phyloP scores from a whole-genome alignment of 495 filamentous ascomycete genomes.

The Viridothelium virens region DNA sequence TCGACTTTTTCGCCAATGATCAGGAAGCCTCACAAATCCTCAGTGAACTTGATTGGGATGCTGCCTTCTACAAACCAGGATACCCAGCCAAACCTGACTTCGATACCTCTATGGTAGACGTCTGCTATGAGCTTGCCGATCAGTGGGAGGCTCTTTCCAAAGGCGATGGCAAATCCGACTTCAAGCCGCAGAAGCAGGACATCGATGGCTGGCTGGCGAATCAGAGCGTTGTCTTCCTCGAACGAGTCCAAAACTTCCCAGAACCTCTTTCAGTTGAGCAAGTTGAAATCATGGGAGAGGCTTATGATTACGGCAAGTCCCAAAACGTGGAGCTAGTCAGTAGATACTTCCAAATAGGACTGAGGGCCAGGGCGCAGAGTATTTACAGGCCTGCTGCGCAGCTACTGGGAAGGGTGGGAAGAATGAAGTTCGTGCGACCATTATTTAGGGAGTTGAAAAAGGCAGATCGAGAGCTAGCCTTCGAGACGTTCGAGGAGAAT shows the following conservation, averaged over 20 bases:
- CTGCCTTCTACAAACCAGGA: constrained; percentile 76
- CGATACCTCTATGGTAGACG: constrained; percentile 78
- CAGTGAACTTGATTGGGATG: constrained; percentile 73
- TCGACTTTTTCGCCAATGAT: constrained; percentile 73
- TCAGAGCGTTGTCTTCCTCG: constrained; percentile 84
- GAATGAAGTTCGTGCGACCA: constrained; percentile 95
- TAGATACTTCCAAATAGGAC: constrained; percentile 67
- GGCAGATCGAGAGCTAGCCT: constrained; percentile 62
- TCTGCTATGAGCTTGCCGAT: constrained; percentile 70
- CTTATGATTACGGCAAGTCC: constrained; percentile 60
- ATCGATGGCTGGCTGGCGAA: constrained; percentile 67
- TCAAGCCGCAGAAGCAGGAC: constrained; percentile 60
- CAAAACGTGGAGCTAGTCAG: constrained; percentile 79
- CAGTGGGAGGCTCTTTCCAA: constrained; percentile 58
- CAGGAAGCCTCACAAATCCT: constrained; percentile 58
- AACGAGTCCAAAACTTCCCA: constrained; percentile 58
- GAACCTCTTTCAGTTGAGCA: constrained; percentile 52
- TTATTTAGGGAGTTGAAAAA: constrained; percentile 65
- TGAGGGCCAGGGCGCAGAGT: constrained; percentile 60
- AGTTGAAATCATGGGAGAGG: constrained; percentile 58
- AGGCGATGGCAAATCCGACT: constrained; percentile 36
- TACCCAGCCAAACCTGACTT: constrained; percentile 84
- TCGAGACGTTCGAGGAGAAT: constrained; percentile 77
- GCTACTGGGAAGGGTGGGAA: constrained; percentile 70
- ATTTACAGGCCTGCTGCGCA: constrained; percentile 63